Base-by-base conservation (phyloP, 495 filamentous ascomycete genomes). In the Bacidia rubella region DNA sequence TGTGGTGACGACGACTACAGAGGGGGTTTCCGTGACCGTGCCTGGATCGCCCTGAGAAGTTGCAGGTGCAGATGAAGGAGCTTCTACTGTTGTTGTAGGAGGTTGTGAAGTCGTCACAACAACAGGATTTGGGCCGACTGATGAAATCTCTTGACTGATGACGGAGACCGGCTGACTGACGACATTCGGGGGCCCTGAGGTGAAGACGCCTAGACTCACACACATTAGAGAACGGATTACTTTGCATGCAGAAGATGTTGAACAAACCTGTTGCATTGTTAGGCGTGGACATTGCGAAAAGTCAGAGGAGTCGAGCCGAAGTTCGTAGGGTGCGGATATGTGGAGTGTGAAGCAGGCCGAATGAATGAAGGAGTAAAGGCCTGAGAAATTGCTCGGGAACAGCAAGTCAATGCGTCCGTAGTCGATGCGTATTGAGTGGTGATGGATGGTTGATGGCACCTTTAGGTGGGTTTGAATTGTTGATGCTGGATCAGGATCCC, bases 31-130 rank as follows among this genome's bases (percentile, higher is more conserved):
- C 21, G 63, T 46, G 10, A 54, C 54, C 3, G 58, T 38, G 44
- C 21, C 12, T 29, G 53, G 19, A 46, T 53, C 21, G 35, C 5
- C 20, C 15, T 9, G 7, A n/a, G 56, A 20, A 15, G 57, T 11
- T 39, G 57, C 43, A 3, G 51, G 24, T 17, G 47, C 27, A 5
- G 44, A 47, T n/a, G 44, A 22, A 10, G 20, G 20, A 12, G 44
- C 44, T 24, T 40, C 26, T 12, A 63, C 47, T 11, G 67, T 45
- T 29, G 51, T 54, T 11, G 63, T 44, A 17, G 64, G 48, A 2
- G 62, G 24, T 24, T 54, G 3, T 11, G 65, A 55, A 12, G 67
- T 71, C 15, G 66, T 63, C 1, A 68, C 67, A 10, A 64, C 41
- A 11, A 65, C 41, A 11, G 63, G 62, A 1, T 55, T 66, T 17